These are phyloP conservation scores for Aspergillus phoenicis DNA, from an alignment of 2,329 filamentous ascomycete species.

Conservation along the genomic window DNA sequence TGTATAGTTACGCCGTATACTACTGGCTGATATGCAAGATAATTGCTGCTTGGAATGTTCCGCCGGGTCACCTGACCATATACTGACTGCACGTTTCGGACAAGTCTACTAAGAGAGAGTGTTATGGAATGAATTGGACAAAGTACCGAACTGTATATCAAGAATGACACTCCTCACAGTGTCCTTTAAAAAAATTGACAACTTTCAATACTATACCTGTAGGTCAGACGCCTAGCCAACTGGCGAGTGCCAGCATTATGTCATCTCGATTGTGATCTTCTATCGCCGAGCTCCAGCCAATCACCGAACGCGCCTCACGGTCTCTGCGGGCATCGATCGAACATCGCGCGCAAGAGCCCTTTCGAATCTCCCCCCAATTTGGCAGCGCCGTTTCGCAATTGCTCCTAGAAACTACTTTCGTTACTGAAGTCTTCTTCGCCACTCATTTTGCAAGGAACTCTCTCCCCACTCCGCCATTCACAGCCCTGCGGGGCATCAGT, in stretches of 20 bases:
- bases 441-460: not conserved
- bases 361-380: not conserved
- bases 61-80: conserved; percentile 5
- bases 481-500: conserved; percentile 28
- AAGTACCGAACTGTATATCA: too few species aligned
- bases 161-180: too few species aligned
- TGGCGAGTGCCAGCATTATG: not conserved
- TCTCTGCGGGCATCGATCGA: not conserved
- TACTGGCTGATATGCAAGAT: not conserved
- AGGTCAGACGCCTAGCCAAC: not conserved
- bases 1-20: not conserved
- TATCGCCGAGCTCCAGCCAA: not conserved
- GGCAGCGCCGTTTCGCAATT: not conserved
- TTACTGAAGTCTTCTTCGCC: not conserved
- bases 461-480: conserved; percentile 9
- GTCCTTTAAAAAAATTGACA: too few species aligned
- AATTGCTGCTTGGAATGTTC: not conserved
- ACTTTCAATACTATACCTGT: too few species aligned
- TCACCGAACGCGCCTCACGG: not conserved
- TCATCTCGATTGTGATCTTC: not conserved
- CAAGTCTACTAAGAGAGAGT: too few species aligned
- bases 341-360: conserved; percentile 2
- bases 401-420: not conserved
- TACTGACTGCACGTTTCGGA: not conserved
- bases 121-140: too few species aligned